Evolutionary conservation across 176 grass and related monocot species (phyloP).

Genomic region (Zizania latifolia): DNA sequence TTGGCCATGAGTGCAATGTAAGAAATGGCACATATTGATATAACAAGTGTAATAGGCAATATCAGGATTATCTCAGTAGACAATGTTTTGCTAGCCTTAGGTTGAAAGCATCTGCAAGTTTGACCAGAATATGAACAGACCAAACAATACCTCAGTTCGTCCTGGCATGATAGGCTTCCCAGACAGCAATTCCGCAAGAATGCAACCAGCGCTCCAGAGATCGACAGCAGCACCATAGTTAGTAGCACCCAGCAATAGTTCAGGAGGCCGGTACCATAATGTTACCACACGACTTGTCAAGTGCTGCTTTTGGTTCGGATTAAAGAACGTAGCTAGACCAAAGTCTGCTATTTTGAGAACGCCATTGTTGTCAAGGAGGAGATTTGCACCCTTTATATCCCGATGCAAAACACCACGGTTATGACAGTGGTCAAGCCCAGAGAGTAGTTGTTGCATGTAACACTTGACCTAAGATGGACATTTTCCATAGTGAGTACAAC

Average conservation of each 20-base stretch:
- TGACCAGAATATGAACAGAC: neutral
- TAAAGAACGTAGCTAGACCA: conserved; percentile 93
- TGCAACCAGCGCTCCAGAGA: conserved; percentile 97
- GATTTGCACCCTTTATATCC: conserved; percentile 97
- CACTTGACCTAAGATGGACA: conserved; percentile 85
- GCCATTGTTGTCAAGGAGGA: conserved; percentile 86
- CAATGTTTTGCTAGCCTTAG: conserved; percentile 1
- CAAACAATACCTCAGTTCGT: conserved; percentile 77
- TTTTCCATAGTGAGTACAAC: conserved; percentile 23
- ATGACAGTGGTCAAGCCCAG: conserved; percentile 90
- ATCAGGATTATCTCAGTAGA: neutral
- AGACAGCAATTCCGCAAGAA: conserved; percentile 87
- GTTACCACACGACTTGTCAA: conserved; percentile 96
- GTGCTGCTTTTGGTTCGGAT: conserved; percentile 81
- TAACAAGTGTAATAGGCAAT: neutral
- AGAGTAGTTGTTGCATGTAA: conserved; percentile 92
- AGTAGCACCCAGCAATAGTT: conserved; percentile 88
- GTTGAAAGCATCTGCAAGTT: conserved; percentile 1
- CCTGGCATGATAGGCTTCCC: conserved; percentile 99
- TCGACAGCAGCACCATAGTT: conserved; percentile 87
- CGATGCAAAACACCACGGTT: conserved; percentile 82
- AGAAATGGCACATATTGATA: neutral
- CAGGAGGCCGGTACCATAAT: conserved; percentile 95
- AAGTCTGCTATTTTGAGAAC: conserved; percentile 99
- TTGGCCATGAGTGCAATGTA: neutral